These are phyloP conservation scores for Scheffersomyces stambukii DNA, from an alignment of 1,139 yeast species.

Conservation along the genomic window DNA sequence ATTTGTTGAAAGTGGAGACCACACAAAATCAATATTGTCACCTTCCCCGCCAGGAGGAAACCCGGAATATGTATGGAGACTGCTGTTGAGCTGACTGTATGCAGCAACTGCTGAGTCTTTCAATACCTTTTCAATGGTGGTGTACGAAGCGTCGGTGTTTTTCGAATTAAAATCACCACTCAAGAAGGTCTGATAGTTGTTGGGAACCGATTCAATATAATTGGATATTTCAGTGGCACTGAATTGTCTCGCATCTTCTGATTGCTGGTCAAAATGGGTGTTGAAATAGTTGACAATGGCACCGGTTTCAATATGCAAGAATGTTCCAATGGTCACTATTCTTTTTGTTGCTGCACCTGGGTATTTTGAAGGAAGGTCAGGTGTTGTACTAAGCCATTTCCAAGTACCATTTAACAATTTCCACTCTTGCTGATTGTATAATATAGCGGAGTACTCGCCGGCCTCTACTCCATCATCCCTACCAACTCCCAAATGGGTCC, in stretches of 20 bases:
- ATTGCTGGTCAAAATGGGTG: constrained; percentile 43
- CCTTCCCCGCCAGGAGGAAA: constrained; percentile 23
- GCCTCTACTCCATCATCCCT: constrained; percentile 40
- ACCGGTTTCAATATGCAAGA: constrained; percentile 20
- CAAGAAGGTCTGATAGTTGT: constrained; percentile 27
- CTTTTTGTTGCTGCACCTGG: constrained; percentile 39
- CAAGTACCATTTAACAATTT: constrained; percentile 26
- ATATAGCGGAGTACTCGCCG: constrained; percentile 44
- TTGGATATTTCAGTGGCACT: constrained; percentile 28
- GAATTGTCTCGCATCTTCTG: constrained; percentile 32
- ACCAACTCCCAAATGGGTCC: constrained; percentile 42
- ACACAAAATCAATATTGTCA: constrained; percentile 23
- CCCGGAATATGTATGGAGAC: constrained; percentile 37
- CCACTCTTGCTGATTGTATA: constrained; percentile 30
- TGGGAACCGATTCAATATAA: constrained; percentile 23
- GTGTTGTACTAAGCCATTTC: constrained; percentile 39
- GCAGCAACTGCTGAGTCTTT: constrained; percentile 20
- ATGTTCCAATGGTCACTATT: constrained; percentile 36
- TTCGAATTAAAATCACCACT: constrained; percentile 33
- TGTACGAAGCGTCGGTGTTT: constrained; percentile 15
- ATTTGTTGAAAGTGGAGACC: constrained; percentile 17
- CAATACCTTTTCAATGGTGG: constrained; percentile 22
- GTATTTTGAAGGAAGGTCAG: constrained; percentile 33
- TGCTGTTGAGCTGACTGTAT: constrained; percentile 17
- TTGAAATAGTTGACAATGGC: constrained; percentile 31